Conservation (phyloP, 768 basidiomycete species). For the Multifurca ochricompacta region DNA sequence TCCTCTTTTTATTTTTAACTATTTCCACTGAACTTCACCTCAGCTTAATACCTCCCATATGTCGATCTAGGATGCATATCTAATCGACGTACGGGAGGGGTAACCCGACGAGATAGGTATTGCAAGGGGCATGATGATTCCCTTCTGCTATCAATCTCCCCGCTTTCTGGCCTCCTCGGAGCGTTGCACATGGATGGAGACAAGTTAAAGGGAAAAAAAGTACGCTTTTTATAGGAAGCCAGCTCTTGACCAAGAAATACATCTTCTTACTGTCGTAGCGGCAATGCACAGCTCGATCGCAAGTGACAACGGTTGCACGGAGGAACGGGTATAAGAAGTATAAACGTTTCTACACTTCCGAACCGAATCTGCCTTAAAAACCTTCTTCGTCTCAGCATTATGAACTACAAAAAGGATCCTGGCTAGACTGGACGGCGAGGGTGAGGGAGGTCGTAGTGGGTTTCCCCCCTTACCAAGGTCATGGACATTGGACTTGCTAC, state of each 20-base stretch:
- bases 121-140: constrained; percentile 40
- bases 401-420: constrained; percentile 86
- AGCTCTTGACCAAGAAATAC: constrained; percentile 34
- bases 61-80: constrained; percentile 48
- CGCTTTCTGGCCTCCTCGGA: constrained; percentile 34
- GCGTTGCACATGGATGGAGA: constrained; percentile 29
- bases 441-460: too few relatives aligned
- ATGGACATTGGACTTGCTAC: too few relatives aligned
- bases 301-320: constrained; percentile 31
- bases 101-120: constrained; percentile 42
- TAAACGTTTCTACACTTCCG: neutral
- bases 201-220: constrained; percentile 26
- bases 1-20: constrained; percentile 2
- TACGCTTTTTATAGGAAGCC: constrained; percentile 32
- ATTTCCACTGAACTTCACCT: constrained; percentile 19
- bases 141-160: constrained; percentile 41
- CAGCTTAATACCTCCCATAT: too few relatives aligned
- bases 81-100: constrained; percentile 85
- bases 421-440: constrained; percentile 78
- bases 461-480: too few relatives aligned
- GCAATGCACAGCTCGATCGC: constrained; percentile 39
- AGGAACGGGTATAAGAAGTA: constrained; percentile 36
- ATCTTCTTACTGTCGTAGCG: constrained; percentile 43
- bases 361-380: neutral
- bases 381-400: constrained; percentile 8